Percentiles rank a stretch among this genome's conserved stretches.
Conservation (phyloP, 768 basidiomycete genomes). For the Leccinum uliginosum region DNA sequence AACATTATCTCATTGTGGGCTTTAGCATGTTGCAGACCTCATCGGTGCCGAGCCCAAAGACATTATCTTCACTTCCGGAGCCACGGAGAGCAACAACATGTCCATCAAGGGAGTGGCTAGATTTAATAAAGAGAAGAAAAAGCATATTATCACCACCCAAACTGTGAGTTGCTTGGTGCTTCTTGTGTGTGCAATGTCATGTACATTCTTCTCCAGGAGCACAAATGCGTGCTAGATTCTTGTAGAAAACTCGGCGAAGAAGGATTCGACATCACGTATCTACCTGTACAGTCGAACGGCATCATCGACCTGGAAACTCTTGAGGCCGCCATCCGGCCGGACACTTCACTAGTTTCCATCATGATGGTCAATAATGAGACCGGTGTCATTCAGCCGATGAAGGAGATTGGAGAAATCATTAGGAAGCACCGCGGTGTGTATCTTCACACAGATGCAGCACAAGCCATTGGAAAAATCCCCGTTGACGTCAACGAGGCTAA, state of each 20-base stretch:
- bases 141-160: slow-evolving; percentile 91
- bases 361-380: slow-evolving; percentile 99
- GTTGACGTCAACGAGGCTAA: slow-evolving; percentile 94
- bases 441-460: slow-evolving; percentile 97
- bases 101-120: slow-evolving; percentile 93
- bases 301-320: slow-evolving; percentile 74
- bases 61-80: slow-evolving; percentile 95
- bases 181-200: neutral
- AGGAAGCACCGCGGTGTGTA: slow-evolving; percentile 87
- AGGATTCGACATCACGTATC: slow-evolving; percentile 95
- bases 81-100: slow-evolving; percentile 98
- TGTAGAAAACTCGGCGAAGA: slow-evolving; percentile 94
- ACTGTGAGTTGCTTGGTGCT: slow-evolving; percentile 52
- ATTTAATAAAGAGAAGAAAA: slow-evolving; percentile 91
- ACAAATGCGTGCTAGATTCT: slow-evolving; percentile 98
- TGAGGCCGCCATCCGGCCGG: slow-evolving; percentile 85
- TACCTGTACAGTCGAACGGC: slow-evolving; percentile 89
- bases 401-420: slow-evolving; percentile 85
- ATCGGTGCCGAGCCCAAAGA: slow-evolving; percentile 96
- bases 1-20: neutral
- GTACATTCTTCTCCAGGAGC: slow-evolving; percentile 57
- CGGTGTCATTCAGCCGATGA: slow-evolving; percentile 95
- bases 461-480: slow-evolving; percentile 88
- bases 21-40: slow-evolving; percentile 81
- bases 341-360: slow-evolving; percentile 91